Percentiles rank a stretch among this genome's conserved stretches.
Conservation (phyloP, 208 protist genomes). For the Crithidia brevicula region DNA sequence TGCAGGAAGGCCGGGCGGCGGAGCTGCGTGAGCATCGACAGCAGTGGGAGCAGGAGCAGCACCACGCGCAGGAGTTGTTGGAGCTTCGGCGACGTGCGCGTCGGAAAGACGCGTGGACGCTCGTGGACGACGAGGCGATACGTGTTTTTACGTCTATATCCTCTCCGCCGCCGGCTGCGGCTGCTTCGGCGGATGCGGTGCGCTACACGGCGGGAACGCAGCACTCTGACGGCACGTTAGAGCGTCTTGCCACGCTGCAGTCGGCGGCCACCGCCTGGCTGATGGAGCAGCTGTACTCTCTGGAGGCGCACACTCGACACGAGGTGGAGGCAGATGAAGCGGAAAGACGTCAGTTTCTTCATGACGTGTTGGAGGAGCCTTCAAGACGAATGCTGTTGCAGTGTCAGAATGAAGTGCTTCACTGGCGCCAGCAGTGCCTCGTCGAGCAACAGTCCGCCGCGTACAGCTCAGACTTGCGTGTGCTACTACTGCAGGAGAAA, state of each 20-base stretch:
- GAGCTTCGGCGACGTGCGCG: neutral
- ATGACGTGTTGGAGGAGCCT: conserved; percentile 12
- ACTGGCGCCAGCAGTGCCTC: conserved; percentile 1
- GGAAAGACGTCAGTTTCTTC: conserved; percentile 7
- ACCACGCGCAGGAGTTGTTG: conserved; percentile 1
- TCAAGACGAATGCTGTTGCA: conserved; percentile 6
- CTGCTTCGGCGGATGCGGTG: neutral
- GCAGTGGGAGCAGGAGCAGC: conserved; percentile 13
- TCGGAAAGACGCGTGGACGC: neutral
- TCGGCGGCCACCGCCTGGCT: conserved; percentile 17
- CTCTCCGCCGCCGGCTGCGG: no score
- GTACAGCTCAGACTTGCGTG: neutral
- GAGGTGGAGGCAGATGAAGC: conserved; percentile 7
- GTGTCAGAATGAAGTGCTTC: conserved; percentile 7
- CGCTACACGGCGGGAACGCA: conserved; percentile 13
- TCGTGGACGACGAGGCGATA: neutral
- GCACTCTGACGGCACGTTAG: conserved; percentile 18
- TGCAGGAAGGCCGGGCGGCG: neutral
- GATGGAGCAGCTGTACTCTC: neutral
- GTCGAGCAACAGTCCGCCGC: neutral
- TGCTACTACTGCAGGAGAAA: conserved; percentile 16
- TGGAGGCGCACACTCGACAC: conserved; percentile 8
- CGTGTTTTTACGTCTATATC: no score
- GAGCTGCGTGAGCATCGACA: conserved; percentile 3
- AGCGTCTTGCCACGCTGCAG: conserved; percentile 11